These are phyloP conservation scores for Aspergillus puulaauensis DNA, from an alignment of 2,329 filamentous ascomycete species.

Conservation along the genomic window DNA sequence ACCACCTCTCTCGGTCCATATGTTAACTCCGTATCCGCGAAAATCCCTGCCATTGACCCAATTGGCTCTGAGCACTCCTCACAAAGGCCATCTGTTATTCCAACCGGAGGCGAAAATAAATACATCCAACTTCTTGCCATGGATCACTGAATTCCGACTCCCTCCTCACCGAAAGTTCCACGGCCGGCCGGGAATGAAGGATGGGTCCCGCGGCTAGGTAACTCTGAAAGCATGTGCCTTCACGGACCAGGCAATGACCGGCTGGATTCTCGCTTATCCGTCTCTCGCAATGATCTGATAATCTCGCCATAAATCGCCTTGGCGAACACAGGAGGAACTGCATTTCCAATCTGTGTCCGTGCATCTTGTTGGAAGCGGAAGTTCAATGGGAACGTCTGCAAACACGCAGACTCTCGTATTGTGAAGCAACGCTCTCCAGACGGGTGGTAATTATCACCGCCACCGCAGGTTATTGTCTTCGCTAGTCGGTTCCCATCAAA, in stretches of 20 bases:
- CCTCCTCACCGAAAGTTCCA: conserved; percentile 3
- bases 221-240: background rate
- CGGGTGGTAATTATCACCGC: conserved; percentile 64
- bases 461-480: conserved; percentile 62
- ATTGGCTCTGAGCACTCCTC: background rate
- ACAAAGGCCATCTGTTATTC: background rate
- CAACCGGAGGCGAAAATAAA: background rate
- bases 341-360: conserved; percentile 72
- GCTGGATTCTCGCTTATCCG: conserved; percentile 32
- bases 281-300: conserved; percentile 34
- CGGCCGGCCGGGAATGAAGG: conserved; percentile 11
- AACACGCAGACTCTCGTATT: conserved; percentile 63
- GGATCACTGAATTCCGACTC: background rate
- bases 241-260: background rate
- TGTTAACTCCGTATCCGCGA: background rate
- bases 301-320: conserved; percentile 41
- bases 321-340: conserved; percentile 63
- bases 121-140: background rate
- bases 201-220: conserved; percentile 3
- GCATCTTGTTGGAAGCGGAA: conserved; percentile 56
- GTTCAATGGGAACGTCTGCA: conserved; percentile 67
- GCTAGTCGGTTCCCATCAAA: conserved; percentile 54
- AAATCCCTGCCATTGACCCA: background rate
- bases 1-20: background rate
- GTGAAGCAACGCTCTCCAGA: conserved; percentile 64